Evolutionary conservation across 2,329 filamentous ascomycete genomes (phyloP).

Genomic region (Cryphonectria naterciae): DNA sequence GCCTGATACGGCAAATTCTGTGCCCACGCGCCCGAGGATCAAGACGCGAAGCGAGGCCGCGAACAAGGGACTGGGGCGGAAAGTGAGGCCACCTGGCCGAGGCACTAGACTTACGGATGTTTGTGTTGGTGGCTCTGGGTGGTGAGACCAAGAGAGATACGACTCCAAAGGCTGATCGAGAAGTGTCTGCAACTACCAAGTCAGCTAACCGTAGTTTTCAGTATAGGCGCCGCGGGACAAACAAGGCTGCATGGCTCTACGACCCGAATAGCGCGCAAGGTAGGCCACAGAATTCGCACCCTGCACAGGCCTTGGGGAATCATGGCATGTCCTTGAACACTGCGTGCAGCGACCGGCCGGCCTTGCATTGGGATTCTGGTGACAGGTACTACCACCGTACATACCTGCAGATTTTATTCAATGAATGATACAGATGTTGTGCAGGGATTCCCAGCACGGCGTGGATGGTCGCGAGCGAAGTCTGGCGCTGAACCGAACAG

Average conservation of each 20-base stretch:
- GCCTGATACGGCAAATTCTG: constrained; percentile 4
- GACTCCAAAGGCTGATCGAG: not conserved
- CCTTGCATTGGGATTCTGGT: not conserved
- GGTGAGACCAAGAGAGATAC: not conserved
- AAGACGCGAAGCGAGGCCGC: not conserved
- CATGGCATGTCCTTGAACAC: not conserved
- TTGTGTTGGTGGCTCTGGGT: not conserved
- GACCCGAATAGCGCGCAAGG: not conserved
- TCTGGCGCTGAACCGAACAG: constrained; percentile 23
- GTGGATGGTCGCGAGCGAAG: constrained; percentile 18
- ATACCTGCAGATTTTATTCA: constrained; percentile 5
- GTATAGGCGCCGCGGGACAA: not conserved
- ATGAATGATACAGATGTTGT: constrained; percentile 17
- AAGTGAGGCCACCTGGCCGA: not conserved
- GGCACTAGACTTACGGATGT: not conserved
- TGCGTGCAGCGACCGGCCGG: not conserved
- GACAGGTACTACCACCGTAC: not conserved
- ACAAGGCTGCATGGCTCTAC: not conserved
- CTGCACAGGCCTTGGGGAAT: not conserved
- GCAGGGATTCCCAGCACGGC: constrained; percentile 29
- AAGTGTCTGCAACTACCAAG: not conserved
- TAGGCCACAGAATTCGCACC: not conserved
- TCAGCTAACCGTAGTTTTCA: not conserved
- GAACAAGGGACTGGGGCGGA: not conserved
- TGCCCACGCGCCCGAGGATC: not conserved